Evolutionary conservation across 192 early-diverging fungal species (phyloP).

Genomic region (Geranomyces variabilis): DNA sequence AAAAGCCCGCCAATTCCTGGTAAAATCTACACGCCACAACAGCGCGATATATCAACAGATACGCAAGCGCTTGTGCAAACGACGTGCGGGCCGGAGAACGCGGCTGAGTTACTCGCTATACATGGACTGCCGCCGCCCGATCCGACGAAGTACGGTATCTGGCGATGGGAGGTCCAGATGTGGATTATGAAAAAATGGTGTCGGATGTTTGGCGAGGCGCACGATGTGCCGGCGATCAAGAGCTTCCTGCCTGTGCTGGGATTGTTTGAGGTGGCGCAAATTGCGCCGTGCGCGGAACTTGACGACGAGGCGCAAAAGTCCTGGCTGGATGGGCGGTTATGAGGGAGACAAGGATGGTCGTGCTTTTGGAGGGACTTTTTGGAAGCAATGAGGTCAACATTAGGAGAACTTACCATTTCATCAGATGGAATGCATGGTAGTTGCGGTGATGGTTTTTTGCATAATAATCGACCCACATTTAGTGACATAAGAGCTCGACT

Average conservation of each 20-base stretch:
- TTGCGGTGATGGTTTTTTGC: too few species aligned
- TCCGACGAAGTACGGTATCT: background rate
- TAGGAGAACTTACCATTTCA: too few species aligned
- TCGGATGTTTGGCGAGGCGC: slow-evolving; percentile 11
- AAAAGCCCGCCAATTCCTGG: slow-evolving; percentile 17
- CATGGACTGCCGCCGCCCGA: slow-evolving; percentile 15
- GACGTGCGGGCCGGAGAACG: slow-evolving; percentile 39
- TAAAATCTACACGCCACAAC: background rate
- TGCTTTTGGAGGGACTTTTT: background rate
- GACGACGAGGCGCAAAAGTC: slow-evolving; percentile 2
- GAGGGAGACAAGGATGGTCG: background rate
- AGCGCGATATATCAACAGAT: background rate
- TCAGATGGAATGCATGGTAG: too few species aligned
- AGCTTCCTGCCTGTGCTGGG: slow-evolving; percentile 16
- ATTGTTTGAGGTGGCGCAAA: slow-evolving; percentile 25
- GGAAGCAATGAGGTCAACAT: background rate
- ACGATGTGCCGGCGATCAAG: slow-evolving; percentile 8
- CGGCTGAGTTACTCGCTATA: slow-evolving; percentile 46
- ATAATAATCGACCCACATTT: too few species aligned
- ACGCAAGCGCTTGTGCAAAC: background rate
- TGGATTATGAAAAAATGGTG: slow-evolving; percentile 9
- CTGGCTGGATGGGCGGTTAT: slow-evolving; percentile 17
- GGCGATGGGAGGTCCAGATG: slow-evolving; percentile 14
- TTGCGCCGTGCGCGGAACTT: slow-evolving; percentile 9
- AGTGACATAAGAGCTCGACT: too few species aligned